A percentile compares a stretch with the other conserved stretches of the same genome.
Evolutionary conservation across 2,329 filamentous ascomycete species (phyloP).

Genomic region (Botrytis hyacinthi): DNA sequence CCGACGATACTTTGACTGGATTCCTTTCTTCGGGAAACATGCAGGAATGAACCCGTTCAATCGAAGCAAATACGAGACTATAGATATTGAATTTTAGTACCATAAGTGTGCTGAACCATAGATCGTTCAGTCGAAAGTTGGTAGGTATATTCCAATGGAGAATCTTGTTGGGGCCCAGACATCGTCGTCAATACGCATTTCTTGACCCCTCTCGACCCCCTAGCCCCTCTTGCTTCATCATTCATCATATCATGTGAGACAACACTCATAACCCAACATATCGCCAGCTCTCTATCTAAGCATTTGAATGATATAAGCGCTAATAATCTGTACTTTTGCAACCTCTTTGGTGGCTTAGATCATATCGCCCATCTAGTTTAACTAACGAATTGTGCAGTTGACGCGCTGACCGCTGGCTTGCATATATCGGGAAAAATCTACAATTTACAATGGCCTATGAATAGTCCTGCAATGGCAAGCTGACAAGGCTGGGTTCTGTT

Average conservation of each 20-base stretch:
- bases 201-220: not conserved
- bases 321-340: accelerated
- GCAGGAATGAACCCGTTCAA: too few species aligned
- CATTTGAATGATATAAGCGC: not conserved
- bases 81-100: too few species aligned
- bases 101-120: too few species aligned
- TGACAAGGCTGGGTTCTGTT: too few species aligned
- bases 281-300: not conserved
- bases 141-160: too few species aligned
- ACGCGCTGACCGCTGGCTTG: not conserved
- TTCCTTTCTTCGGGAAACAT: too few species aligned
- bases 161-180: not conserved
- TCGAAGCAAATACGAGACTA: too few species aligned
- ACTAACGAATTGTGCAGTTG: not conserved
- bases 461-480: not conserved
- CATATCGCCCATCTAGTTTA: not conserved
- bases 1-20: too few species aligned
- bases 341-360: not conserved
- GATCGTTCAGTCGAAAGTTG: too few species aligned
- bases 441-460: not conserved
- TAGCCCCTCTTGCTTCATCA: too few species aligned
- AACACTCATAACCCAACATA: not conserved
- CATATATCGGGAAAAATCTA: not conserved
- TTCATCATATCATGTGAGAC: too few species aligned
- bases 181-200: not conserved